These are phyloP conservation scores for Polysphondylium violaceum DNA, from an alignment of 78 protist species.

Conservation along the genomic window DNA sequence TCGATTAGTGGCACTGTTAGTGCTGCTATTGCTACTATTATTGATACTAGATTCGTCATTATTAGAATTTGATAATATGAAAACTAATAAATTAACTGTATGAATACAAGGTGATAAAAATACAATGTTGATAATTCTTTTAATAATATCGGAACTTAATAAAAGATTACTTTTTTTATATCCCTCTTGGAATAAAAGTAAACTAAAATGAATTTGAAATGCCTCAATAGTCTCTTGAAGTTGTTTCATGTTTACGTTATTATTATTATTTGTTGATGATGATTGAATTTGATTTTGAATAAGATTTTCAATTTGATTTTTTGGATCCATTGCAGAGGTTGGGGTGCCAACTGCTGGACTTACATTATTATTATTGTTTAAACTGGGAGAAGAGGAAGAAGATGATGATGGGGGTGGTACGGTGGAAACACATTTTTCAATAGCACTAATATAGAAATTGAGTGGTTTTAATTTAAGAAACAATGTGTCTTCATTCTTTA, in stretches of 20 bases:
- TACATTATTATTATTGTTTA: no score
- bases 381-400: neutral
- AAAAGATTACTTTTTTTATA: neutral
- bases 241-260: neutral
- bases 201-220: no score
- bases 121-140: constrained; percentile 33
- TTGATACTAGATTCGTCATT: neutral
- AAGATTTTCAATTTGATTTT: neutral
- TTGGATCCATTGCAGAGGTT: neutral
- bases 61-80: constrained; percentile 22
- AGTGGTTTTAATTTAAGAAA: constrained; percentile 51
- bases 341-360: neutral
- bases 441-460: neutral
- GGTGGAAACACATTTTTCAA: neutral
- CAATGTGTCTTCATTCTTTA: constrained; percentile 5
- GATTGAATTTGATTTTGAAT: neutral
- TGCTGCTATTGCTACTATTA: neutral
- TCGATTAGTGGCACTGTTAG: neutral
- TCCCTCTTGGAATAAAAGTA: neutral
- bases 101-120: constrained; percentile 27
- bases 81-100: constrained; percentile 20
- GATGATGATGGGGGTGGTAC: neutral
- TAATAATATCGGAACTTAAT: constrained; percentile 5
- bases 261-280: neutral
- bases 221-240: neutral